Evolutionary conservation across 2,329 filamentous ascomycete genomes (phyloP), one percentile per base, ranked within the genome.

Genomic region (Neopestalotiopsis sp.): DNA sequence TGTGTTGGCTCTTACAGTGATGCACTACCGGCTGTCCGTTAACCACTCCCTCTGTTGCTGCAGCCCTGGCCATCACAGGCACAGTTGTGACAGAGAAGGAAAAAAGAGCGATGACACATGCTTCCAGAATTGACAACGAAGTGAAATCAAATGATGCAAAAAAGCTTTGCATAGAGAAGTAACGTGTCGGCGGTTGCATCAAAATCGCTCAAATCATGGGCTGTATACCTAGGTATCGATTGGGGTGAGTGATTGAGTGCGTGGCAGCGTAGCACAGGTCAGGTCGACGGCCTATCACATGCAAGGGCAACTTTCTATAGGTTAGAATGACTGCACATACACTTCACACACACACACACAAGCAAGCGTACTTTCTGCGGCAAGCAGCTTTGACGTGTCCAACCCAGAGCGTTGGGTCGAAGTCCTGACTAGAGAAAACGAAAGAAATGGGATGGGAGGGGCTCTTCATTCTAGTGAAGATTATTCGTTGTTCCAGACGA

Each of bases 391-490:
- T 56, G 49, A 66, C 63, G 57, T 45, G 63, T 66, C 24, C 63
- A 66, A 66, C 63, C 63, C 63, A 57, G 63, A 58, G 30, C 63
- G 52, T 20, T 66, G 63, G 63, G 63, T 66, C 63, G 49, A 52
- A 38, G 34, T 13, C 49, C 34, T 45, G 34, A 28, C 38, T 28
- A 52, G 30, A 24, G 17, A 63, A 20, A 12, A 49, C 3, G 20
- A 28, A 3, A 28, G 34, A 1, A 10, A 38, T 38, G 34, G 34
- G 24, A 28, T 3, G 24, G 24, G 24, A 28, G 24, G 20, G 10
- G 62, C 13, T 38, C 13, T 28, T 28, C 24, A 28, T 28, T 20
- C 14, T 40, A 14, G 13, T 12, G 38, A 5, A 40, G 32, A 32
- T 1, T 10, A 62, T 30, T 56, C 49, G 49, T 24, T 56, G 17